Conservation (phyloP, 2,329 filamentous ascomycete genomes). For the Ophiobolus disseminans region DNA sequence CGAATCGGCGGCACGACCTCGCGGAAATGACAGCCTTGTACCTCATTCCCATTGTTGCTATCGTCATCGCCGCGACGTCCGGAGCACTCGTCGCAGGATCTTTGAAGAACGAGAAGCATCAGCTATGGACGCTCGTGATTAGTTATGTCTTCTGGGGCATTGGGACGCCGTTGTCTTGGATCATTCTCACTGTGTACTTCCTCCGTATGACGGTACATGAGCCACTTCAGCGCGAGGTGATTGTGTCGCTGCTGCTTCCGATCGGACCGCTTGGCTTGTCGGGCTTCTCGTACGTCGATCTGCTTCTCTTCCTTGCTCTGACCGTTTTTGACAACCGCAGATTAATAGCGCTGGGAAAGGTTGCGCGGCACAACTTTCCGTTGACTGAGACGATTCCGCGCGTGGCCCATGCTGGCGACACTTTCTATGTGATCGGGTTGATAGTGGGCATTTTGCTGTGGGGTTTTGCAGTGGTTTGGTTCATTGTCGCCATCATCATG, state of each 20-base stretch:
- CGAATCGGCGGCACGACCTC: conserved; percentile 3
- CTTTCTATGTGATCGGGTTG: conserved; percentile 64
- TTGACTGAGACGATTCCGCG: neutral
- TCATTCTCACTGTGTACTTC: conserved; percentile 70
- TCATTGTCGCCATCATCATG: conserved; percentile 56
- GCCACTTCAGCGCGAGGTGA: conserved; percentile 67
- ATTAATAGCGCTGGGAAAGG: conserved; percentile 53
- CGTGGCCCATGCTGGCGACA: conserved; percentile 51
- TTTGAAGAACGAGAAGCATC: conserved; percentile 60
- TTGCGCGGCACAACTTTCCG: conserved; percentile 15
- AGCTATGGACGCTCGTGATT: conserved; percentile 65
- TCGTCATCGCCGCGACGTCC: conserved; percentile 67
- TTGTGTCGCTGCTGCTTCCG: conserved; percentile 69
- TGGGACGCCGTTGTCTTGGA: conserved; percentile 64
- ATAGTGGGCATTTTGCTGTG: conserved; percentile 59
- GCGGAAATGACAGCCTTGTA: conserved; percentile 65
- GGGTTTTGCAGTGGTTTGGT: conserved; percentile 60
- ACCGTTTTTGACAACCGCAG: conserved; percentile 1
- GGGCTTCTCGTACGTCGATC: conserved; percentile 2
- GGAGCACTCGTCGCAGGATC: conserved; percentile 67
- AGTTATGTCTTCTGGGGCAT: conserved; percentile 72
- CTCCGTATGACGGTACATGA: conserved; percentile 69
- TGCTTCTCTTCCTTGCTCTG: neutral
- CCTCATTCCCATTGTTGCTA: conserved; percentile 68
- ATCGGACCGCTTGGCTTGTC: conserved; percentile 64